Evolutionary conservation across 2,329 filamentous ascomycete species (phyloP).

Genomic region (Myriosclerotinia curreyana): DNA sequence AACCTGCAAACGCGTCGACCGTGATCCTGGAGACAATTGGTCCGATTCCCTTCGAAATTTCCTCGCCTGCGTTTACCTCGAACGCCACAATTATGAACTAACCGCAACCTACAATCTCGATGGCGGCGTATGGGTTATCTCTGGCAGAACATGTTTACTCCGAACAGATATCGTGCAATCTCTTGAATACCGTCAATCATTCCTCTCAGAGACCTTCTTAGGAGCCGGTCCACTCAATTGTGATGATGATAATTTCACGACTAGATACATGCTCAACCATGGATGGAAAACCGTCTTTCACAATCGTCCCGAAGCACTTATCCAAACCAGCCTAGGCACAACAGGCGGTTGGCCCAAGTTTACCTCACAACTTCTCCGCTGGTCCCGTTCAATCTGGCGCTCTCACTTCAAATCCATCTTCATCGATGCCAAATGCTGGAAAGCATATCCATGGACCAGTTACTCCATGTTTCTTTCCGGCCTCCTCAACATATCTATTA

Average conservation of each 20-base stretch:
- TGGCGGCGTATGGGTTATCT: conserved; percentile 57
- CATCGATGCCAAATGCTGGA: conserved; percentile 42
- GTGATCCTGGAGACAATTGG: conserved; percentile 35
- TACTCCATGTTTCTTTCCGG: conserved; percentile 56
- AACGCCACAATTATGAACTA: conserved; percentile 61
- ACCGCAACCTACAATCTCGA: conserved; percentile 55
- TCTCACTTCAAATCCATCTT: conserved; percentile 52
- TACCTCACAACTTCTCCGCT: conserved; percentile 52
- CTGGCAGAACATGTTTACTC: conserved; percentile 52
- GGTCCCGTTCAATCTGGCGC: conserved; percentile 57
- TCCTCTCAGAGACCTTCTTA: conserved; percentile 52
- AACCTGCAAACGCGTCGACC: conserved; percentile 53
- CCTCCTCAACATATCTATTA: conserved; percentile 54
- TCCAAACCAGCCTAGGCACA: conserved; percentile 53
- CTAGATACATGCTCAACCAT: conserved; percentile 49
- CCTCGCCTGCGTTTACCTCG: conserved; percentile 56
- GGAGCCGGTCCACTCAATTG: conserved; percentile 47
- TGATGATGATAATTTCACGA: conserved; percentile 63
- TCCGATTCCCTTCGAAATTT: conserved; percentile 45
- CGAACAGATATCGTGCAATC: conserved; percentile 50
- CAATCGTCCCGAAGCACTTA: conserved; percentile 45
- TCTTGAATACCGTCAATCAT: conserved; percentile 45
- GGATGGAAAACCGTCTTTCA: conserved; percentile 57
- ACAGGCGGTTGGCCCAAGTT: conserved; percentile 45
- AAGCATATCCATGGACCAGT: conserved; percentile 49